Percentiles rank a stretch among this genome's conserved stretches.
phyloP scores from a whole-genome alignment of 768 basidiomycete genomes.

The Peribolospora kevripleyi region DNA sequence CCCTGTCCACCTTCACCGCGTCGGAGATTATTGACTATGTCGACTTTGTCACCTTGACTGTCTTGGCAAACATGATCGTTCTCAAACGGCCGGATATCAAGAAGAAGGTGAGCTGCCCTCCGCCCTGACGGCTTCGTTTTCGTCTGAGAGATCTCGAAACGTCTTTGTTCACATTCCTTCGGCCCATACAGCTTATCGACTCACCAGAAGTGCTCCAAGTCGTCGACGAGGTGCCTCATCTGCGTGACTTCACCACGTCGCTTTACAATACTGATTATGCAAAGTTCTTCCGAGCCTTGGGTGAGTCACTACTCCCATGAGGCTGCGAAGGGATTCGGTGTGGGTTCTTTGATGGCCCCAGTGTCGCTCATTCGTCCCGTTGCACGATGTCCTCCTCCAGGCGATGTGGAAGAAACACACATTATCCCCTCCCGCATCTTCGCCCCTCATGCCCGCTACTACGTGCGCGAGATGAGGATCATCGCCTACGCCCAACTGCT shows the following conservation, averaged over 20 bases:
- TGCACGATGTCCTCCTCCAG: slow-evolving; percentile 21
- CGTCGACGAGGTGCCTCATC: slow-evolving; percentile 53
- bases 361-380: neutral
- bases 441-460: slow-evolving; percentile 62
- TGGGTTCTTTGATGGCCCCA: neutral
- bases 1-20: slow-evolving; percentile 81
- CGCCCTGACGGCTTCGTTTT: neutral
- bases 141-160: neutral
- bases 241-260: slow-evolving; percentile 60
- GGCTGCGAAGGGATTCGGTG: no score
- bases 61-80: slow-evolving; percentile 51
- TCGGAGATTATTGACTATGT: slow-evolving; percentile 69
- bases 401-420: slow-evolving; percentile 64
- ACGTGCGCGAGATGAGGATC: slow-evolving; percentile 88
- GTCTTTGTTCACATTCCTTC: neutral
- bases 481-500: slow-evolving; percentile 73
- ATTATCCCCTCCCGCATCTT: slow-evolving; percentile 72
- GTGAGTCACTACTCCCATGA: slow-evolving; percentile 21
- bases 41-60: slow-evolving; percentile 64
- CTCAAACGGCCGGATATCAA: slow-evolving; percentile 66
- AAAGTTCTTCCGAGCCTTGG: slow-evolving; percentile 75
- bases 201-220: slow-evolving; percentile 73
- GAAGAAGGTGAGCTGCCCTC: slow-evolving; percentile 39
- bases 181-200: slow-evolving; percentile 36
- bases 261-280: slow-evolving; percentile 85